Evolutionary conservation across 2,329 filamentous ascomycete species (phyloP), one percentile per base, ranked within the genome.

Genomic region (Bertia moriformis): DNA sequence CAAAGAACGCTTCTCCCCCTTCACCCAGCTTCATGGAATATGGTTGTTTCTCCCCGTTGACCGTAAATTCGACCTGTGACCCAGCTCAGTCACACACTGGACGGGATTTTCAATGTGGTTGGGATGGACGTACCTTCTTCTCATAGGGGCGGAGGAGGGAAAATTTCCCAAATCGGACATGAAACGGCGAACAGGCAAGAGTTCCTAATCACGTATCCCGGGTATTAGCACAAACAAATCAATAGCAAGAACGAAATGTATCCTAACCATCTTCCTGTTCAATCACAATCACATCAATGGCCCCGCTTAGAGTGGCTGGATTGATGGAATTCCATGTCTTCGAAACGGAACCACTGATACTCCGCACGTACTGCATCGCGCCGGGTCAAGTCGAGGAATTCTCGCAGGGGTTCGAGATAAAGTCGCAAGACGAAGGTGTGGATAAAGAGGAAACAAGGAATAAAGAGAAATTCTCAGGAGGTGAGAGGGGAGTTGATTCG

Each of bases 311-410:
- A 12, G 91, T 98, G 35, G 91, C 87, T 38, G 91, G 91, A 60
- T 98, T 98, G 69, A 98, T 93, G 18, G 88, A 95, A 62, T 98
- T 98, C 91, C 91, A 98, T 59, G 91, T 89, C 65, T 91, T 95
- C 50, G 88, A 93, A 51, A 98, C 89, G 39, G 87, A 93, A 57
- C 88, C 88, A 60, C 86, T 91, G 51, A 96, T 75, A 54, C 88
- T 93, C 49, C 91, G 77, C 49, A 96, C 88, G 83, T 96, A 96
- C 70, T 96, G 88, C 91, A 96, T 96, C 32, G 7, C 15, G 32
- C 10, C 22, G 22, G 22, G 27, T 35, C 22, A n/a, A 27, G 22
- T n/a, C n/a, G n/a, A n/a, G n/a, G n/a, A n/a, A n/a, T n/a, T n/a
- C n/a, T n/a, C n/a, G n/a, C n/a, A n/a, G n/a, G n/a, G n/a, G n/a